Percentiles rank a stretch among this genome's conserved stretches.
Evolutionary conservation across 169 alveolate species (phyloP).

Genomic region (Plasmodium relictum): DNA sequence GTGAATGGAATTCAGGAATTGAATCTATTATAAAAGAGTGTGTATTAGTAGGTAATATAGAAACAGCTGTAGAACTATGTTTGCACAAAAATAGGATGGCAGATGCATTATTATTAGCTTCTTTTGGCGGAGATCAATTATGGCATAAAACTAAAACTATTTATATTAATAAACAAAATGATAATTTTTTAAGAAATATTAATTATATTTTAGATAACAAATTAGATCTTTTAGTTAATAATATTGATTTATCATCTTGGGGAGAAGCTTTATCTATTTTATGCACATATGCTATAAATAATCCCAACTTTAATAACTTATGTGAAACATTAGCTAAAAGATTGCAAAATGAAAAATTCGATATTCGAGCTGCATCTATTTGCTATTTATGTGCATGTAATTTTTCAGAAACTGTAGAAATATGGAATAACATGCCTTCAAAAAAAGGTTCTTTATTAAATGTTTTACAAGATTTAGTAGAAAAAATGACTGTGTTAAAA

Average conservation of each 20-base stretch:
- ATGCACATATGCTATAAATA: conserved; percentile 77
- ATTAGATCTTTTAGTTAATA: conserved; percentile 68
- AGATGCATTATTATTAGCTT: conserved; percentile 84
- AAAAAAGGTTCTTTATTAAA: conserved; percentile 74
- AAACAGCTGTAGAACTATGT: conserved; percentile 84
- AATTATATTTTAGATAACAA: conserved; percentile 81
- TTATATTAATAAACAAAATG: conserved; percentile 72
- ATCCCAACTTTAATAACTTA: conserved; percentile 68
- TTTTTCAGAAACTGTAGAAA: conserved; percentile 82
- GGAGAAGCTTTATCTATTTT: conserved; percentile 81
- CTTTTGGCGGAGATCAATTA: conserved; percentile 84
- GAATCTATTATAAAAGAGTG: conserved; percentile 78
- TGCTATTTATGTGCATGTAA: conserved; percentile 88
- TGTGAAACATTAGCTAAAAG: conserved; percentile 81
- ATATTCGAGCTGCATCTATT: conserved; percentile 86
- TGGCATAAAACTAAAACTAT: conserved; percentile 79
- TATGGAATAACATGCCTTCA: conserved; percentile 87
- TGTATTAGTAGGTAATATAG: conserved; percentile 81
- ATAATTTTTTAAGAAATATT: conserved; percentile 78
- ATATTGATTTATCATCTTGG: conserved; percentile 82
- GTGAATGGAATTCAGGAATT: conserved; percentile 53
- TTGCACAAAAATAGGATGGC: conserved; percentile 77
- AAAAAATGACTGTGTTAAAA: conserved; percentile 82
- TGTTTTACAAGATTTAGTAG: conserved; percentile 81
- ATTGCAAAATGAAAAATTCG: conserved; percentile 78